Conservation (phyloP, 768 basidiomycete genomes). For the Suillus weaverae region DNA sequence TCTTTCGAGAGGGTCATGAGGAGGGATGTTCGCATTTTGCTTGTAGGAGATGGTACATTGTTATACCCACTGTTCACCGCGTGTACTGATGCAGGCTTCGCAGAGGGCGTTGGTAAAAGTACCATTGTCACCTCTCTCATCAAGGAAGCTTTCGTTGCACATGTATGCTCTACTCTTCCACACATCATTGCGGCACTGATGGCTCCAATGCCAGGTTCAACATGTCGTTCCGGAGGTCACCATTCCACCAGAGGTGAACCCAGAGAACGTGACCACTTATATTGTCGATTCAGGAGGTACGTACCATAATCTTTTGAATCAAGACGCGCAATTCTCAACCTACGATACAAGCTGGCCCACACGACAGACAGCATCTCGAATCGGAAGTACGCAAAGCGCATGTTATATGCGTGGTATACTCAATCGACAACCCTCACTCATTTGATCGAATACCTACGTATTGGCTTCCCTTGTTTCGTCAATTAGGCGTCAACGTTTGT, state of each 20-base stretch:
- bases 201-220: conserved; percentile 64
- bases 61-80: conserved; percentile 15
- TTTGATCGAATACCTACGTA: conserved; percentile 98
- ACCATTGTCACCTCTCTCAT: conserved; percentile 96
- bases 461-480: conserved; percentile 94
- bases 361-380: conserved; percentile 87
- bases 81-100: conserved; percentile 4
- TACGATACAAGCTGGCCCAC: conserved; percentile 64
- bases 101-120: conserved; percentile 98
- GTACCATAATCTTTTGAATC: conserved; percentile 26
- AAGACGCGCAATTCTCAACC: conserved; percentile 9
- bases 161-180: conserved; percentile 48
- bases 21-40: conserved; percentile 90
- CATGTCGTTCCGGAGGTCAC: conserved; percentile 96
- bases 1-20: conserved; percentile 52
- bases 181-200: conserved; percentile 7
- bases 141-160: conserved; percentile 90
- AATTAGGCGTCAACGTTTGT: conserved; percentile 91
- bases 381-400: conserved; percentile 96
- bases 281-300: conserved; percentile 96
- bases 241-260: conserved; percentile 95
- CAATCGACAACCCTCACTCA: conserved; percentile 93
- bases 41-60: conserved; percentile 87
- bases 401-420: conserved; percentile 97
- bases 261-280: conserved; percentile 96